Evolutionary conservation across 352 stramenopile species (phyloP).

Genomic region (Achlya hypogyna): DNA sequence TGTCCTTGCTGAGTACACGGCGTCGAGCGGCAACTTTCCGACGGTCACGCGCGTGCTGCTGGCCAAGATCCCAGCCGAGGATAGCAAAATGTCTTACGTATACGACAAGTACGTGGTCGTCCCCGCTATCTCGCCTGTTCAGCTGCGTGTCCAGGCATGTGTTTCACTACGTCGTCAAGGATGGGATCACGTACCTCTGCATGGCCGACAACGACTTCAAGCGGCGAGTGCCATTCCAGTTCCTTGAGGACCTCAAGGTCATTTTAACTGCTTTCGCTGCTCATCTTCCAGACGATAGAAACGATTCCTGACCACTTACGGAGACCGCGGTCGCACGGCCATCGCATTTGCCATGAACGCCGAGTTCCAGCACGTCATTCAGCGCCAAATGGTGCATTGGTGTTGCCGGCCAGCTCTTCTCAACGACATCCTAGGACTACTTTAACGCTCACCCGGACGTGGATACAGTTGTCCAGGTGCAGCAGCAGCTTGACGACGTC

Average conservation of each 20-base stretch:
- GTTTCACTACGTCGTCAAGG: conserved; percentile 96
- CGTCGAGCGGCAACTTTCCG: conserved; percentile 95
- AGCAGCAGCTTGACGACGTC: conserved; percentile 96
- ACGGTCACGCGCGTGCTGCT: conserved; percentile 96
- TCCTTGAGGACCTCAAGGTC: conserved; percentile 96
- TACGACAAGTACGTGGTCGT: conserved; percentile 88
- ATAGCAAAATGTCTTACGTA: conserved; percentile 97
- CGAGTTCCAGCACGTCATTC: conserved; percentile 92
- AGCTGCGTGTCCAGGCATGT: conserved; percentile 39
- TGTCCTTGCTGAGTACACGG: conserved; percentile 97
- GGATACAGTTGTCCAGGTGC: conserved; percentile 87
- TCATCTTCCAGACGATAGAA: conserved; percentile 21
- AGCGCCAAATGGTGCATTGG: conserved; percentile 81
- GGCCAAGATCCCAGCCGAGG: conserved; percentile 89
- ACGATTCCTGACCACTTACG: conserved; percentile 81
- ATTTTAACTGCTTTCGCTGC: not conserved
- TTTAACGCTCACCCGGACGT: conserved; percentile 85
- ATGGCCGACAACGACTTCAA: conserved; percentile 95
- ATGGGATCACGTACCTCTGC: conserved; percentile 95
- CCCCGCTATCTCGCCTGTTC: not conserved
- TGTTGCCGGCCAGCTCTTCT: not conserved
- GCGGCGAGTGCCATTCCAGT: conserved; percentile 94
- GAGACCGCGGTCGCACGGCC: conserved; percentile 69
- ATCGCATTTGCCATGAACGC: conserved; percentile 98
- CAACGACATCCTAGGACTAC: conserved; percentile 41